These are phyloP conservation scores for Populus davidiana DNA, from an alignment of 345 rosid species.

Conservation along the genomic window DNA sequence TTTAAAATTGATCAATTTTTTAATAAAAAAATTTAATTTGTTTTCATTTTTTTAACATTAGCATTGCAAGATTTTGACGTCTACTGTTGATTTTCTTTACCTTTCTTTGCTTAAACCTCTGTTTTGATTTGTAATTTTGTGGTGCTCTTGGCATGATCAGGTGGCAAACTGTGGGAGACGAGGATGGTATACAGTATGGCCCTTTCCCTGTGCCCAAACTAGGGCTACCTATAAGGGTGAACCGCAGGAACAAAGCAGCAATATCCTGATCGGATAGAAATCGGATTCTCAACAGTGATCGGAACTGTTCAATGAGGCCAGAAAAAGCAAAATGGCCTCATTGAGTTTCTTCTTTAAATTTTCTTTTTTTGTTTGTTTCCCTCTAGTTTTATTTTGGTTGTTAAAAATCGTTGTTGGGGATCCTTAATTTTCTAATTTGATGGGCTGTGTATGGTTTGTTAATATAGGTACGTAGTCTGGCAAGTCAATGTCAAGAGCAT, in stretches of 20 bases:
- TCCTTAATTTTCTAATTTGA: conserved; percentile 1
- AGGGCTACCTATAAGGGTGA: conserved; percentile 73
- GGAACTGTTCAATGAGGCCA: conserved; percentile 8
- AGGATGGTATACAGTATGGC: conserved; percentile 81
- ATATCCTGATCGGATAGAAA: background rate
- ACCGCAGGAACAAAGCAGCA: conserved; percentile 24
- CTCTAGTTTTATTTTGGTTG: background rate
- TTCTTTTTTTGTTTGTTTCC: background rate
- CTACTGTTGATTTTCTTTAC: background rate
- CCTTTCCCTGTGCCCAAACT: conserved; percentile 89
- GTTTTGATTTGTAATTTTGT: background rate
- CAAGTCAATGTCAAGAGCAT: conserved; percentile 12
- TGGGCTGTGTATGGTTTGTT: background rate
- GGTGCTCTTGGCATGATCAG: conserved; percentile 34
- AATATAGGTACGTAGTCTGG: background rate
- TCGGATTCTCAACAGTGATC: conserved; percentile 10
- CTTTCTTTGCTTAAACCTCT: background rate
- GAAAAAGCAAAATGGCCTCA: conserved; percentile 17
- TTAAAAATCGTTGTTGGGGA: background rate
- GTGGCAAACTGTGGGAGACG: conserved; percentile 70
- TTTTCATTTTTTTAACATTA: background rate
- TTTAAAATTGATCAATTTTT: background rate
- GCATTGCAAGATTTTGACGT: background rate
- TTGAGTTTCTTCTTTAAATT: background rate
- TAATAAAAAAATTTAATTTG: background rate